Evolutionary conservation across 768 basidiomycete species (phyloP), one percentile per base, ranked within the genome.

Genomic region (Gymnopilus dilepis): DNA sequence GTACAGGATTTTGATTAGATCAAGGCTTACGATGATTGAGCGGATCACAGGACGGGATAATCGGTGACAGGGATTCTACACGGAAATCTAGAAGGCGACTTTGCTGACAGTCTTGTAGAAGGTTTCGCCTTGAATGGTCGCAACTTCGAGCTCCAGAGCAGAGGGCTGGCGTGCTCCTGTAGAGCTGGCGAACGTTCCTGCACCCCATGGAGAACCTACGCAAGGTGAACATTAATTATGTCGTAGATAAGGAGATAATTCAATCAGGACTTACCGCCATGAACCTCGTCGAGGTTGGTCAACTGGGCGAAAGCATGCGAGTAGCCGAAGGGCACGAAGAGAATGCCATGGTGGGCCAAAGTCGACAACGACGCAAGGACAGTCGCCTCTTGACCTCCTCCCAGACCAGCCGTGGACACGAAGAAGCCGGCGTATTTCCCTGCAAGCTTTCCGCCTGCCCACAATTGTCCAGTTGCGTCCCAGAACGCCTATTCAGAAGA

Each of bases 171-270:
- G 85, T 15, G 74, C 68, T 6, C 86, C 86, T 58, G 77, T 73
- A 2, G 69, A 48, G 1, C 74, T 78, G 26, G 87, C 80, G 65
- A 82, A 81, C 13, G 88, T 88, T 47, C 88, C 89, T 24, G 91
- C 90, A 40, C 92, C 92, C 84, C 86, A 94, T 21, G 92, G 86
- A 26, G 89, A 89, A 13, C 89, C 89, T 88, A 34, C 26, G 24
- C 52, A 11, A 56, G 9, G 21, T 40, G 19, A 13, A 43, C 61
- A 50, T 55, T 28, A 31, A 8, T 21, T 8, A 34, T 3, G 6
- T 3, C 51, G 15, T 19, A 7, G 8, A n/a, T n/a, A 19, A 34
- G 12, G 22, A 41, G n/a, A n/a, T n/a, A n/a, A n/a, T 41, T 26
- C 22, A 54, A 24, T 54, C 31, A 33, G 6, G 33, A 77, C 86